phyloP scores from a whole-genome alignment of 2,329 filamentous ascomycete genomes.

The Fusarium circinatum region DNA sequence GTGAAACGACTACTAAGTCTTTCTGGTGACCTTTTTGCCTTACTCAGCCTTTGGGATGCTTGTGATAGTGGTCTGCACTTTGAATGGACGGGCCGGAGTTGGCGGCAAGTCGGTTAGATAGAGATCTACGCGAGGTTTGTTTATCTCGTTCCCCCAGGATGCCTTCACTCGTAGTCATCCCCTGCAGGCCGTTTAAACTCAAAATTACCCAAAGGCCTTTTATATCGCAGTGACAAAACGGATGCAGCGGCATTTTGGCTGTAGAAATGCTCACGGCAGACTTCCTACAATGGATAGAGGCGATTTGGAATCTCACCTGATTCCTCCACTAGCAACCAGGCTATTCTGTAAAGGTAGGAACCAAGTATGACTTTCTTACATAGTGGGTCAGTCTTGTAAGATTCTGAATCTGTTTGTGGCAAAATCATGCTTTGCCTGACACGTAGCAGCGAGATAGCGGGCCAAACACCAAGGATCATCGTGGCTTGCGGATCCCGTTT shows the following conservation, averaged over 20 bases:
- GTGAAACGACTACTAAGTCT: not conserved
- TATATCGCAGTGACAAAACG: not conserved
- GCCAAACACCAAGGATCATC: not conserved
- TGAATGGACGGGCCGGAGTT: not conserved
- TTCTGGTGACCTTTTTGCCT: not conserved
- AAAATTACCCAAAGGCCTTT: too few species aligned
- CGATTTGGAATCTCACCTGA: not conserved
- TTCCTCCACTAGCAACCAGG: not conserved
- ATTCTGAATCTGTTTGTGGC: not conserved
- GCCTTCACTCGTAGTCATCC: not conserved
- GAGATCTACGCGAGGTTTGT: not conserved
- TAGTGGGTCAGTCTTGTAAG: not conserved
- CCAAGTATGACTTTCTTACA: fast-evolving
- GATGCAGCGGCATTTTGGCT: not conserved
- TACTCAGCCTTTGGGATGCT: not conserved
- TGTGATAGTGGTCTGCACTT: not conserved
- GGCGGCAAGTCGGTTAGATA: not conserved
- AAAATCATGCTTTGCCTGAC: not conserved
- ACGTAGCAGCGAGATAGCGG: not conserved
- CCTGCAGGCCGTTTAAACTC: too few species aligned
- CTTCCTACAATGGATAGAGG: not conserved
- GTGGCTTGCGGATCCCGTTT: not conserved
- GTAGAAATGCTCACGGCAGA: not conserved
- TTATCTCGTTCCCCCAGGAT: not conserved
- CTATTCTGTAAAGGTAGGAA: not conserved